Evolutionary conservation across 192 early-diverging fungal genomes (phyloP).

Genomic region (Phlyctochytrium bullatum): DNA sequence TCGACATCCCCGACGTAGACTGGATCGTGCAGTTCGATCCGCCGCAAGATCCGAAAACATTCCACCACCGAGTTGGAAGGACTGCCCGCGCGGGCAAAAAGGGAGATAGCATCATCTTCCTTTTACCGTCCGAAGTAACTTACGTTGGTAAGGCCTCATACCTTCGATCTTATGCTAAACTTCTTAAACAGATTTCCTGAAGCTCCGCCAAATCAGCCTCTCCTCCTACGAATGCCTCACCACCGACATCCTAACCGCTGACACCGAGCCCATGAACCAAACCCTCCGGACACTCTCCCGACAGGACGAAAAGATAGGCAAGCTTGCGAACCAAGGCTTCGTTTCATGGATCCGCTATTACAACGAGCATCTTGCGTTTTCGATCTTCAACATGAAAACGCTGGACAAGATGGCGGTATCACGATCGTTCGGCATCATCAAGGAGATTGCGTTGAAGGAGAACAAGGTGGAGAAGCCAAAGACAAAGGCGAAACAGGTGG

Average conservation of each 20-base stretch:
- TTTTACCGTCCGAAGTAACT: conserved; percentile 77
- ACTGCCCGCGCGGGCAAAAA: conserved; percentile 83
- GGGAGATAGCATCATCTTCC: conserved; percentile 83
- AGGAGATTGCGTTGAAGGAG: conserved; percentile 24
- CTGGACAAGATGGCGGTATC: conserved; percentile 78
- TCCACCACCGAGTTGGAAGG: conserved; percentile 93
- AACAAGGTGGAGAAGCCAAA: conserved; percentile 18
- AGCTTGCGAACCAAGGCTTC: conserved; percentile 67
- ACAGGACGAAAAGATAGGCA: conserved; percentile 57
- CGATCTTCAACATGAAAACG: conserved; percentile 86
- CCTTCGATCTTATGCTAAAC: not conserved
- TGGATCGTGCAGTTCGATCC: conserved; percentile 93
- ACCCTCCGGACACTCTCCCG: conserved; percentile 54
- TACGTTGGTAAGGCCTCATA: conserved; percentile 62
- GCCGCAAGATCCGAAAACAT: conserved; percentile 93
- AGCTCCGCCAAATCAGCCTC: not conserved
- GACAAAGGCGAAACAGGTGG: conserved; percentile 19
- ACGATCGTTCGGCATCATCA: conserved; percentile 73
- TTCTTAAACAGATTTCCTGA: conserved; percentile 52
- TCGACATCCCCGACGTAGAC: conserved; percentile 96
- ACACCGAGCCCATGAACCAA: conserved; percentile 31
- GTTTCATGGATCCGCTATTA: conserved; percentile 90
- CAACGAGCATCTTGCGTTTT: conserved; percentile 88
- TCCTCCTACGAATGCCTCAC: not conserved
- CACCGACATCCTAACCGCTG: not conserved